Percentiles rank a stretch among this genome's conserved stretches.
These are phyloP conservation scores for Ustilago nuda DNA, from an alignment of 1,284 basidiomycete species.

Conservation along the genomic window DNA sequence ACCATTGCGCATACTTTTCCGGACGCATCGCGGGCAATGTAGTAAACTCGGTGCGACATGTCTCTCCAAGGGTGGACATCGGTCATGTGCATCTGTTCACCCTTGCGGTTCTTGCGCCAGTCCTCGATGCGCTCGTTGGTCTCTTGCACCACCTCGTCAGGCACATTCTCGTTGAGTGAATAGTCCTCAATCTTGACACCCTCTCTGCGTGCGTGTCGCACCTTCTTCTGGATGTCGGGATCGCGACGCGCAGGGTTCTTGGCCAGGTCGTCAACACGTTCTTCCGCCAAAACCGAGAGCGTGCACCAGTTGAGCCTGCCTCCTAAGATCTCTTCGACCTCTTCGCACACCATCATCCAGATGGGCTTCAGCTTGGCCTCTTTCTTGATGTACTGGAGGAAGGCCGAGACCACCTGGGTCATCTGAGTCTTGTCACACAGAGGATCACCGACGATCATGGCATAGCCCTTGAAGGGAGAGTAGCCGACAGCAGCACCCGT, in stretches of 20 bases:
- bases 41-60: conserved; percentile 74
- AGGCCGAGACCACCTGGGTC: conserved; percentile 71
- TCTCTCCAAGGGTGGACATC: conserved; percentile 74
- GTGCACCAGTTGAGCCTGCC: conserved; percentile 73
- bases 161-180: conserved; percentile 67
- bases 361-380: conserved; percentile 72
- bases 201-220: conserved; percentile 72
- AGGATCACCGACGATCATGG: conserved; percentile 73
- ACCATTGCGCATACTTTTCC: conserved; percentile 72
- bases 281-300: conserved; percentile 73
- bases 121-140: conserved; percentile 72
- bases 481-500: conserved; percentile 74
- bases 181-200: conserved; percentile 72
- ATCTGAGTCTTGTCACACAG: conserved; percentile 72
- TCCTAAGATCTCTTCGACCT: conserved; percentile 72
- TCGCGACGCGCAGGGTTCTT: conserved; percentile 71
- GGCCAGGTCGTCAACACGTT: conserved; percentile 72
- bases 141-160: conserved; percentile 70
- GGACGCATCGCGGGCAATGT: conserved; percentile 72
- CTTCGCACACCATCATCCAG: conserved; percentile 73
- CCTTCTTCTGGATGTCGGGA: conserved; percentile 72
- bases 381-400: conserved; percentile 70
- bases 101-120: conserved; percentile 72
- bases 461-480: conserved; percentile 70
- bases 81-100: conserved; percentile 75